Conservation (phyloP, 192 early-diverging fungal species). For the Podila epigama region DNA sequence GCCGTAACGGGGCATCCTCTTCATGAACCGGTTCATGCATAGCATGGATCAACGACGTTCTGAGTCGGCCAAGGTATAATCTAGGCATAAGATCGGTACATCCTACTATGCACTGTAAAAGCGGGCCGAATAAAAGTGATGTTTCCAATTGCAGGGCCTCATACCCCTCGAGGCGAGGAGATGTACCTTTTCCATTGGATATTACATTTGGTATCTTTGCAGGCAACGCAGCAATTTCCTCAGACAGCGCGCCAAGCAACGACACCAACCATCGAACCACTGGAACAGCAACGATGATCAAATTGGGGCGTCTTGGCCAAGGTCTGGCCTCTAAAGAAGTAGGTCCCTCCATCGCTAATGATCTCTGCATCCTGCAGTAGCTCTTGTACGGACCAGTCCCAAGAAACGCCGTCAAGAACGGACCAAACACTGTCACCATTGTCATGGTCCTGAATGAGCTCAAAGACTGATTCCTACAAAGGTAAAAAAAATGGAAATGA, state of each 20-base stretch:
- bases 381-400: neutral
- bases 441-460: slow-evolving; percentile 17
- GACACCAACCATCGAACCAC: slow-evolving; percentile 15
- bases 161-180: neutral
- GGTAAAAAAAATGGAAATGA: neutral
- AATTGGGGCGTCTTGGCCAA: neutral
- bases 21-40: neutral
- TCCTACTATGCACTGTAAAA: slow-evolving; percentile 26
- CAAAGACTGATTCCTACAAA: slow-evolving; percentile 13
- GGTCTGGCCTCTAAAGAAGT: neutral
- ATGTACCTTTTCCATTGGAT: neutral
- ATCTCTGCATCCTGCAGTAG: neutral
- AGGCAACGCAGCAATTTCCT: neutral
- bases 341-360: neutral
- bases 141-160: slow-evolving; percentile 29
- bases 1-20: neutral
- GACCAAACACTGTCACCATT: slow-evolving; percentile 4
- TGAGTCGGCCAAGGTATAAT: neutral
- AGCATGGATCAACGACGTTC: slow-evolving; percentile 1
- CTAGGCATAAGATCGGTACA: neutral
- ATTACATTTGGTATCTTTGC: neutral
- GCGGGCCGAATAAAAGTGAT: slow-evolving; percentile 9
- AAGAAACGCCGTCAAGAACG: slow-evolving; percentile 25
- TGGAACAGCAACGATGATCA: slow-evolving; percentile 16
- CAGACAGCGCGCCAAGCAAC: slow-evolving; percentile 4